These are phyloP conservation scores for Aspergillus chevalieri DNA, from an alignment of 2,329 filamentous ascomycete species.

Conservation along the genomic window DNA sequence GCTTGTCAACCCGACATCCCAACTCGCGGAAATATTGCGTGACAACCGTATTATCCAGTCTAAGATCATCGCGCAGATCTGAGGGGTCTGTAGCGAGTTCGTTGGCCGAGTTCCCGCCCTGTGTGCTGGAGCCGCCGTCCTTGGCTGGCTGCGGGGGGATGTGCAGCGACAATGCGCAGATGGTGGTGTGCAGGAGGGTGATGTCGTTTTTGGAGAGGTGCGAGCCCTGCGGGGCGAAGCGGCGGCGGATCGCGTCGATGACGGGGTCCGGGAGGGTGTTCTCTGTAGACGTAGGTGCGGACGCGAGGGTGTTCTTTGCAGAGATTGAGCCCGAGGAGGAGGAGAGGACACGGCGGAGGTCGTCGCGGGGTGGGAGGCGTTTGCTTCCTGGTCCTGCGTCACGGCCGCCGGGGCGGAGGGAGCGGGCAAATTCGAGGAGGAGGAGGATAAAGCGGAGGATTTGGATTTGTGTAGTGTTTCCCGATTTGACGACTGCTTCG, in stretches of 20 bases:
- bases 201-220: constrained; percentile 33
- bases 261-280: constrained; percentile 31
- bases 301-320: neutral
- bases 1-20: constrained; percentile 40
- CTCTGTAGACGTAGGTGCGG: constrained; percentile 10
- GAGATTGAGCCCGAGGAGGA: constrained; percentile 15
- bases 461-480: constrained; percentile 37
- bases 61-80: constrained; percentile 41
- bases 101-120: constrained; percentile 31
- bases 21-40: constrained; percentile 42
- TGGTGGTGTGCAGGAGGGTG: constrained; percentile 40
- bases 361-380: constrained; percentile 34
- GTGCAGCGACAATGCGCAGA: constrained; percentile 42
- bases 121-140: constrained; percentile 29
- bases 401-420: constrained; percentile 24
- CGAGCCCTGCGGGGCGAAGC: constrained; percentile 35
- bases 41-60: constrained; percentile 29
- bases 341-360: constrained; percentile 33
- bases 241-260: constrained; percentile 36
- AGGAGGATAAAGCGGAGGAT: constrained; percentile 41
- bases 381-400: constrained; percentile 30
- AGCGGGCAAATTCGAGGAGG: constrained; percentile 37
- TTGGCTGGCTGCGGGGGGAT: constrained; percentile 37
- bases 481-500: constrained; percentile 31
- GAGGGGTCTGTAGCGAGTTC: constrained; percentile 39